phyloP scores from a whole-genome alignment of 805 yeast species.

The Kazachstania africana region DNA sequence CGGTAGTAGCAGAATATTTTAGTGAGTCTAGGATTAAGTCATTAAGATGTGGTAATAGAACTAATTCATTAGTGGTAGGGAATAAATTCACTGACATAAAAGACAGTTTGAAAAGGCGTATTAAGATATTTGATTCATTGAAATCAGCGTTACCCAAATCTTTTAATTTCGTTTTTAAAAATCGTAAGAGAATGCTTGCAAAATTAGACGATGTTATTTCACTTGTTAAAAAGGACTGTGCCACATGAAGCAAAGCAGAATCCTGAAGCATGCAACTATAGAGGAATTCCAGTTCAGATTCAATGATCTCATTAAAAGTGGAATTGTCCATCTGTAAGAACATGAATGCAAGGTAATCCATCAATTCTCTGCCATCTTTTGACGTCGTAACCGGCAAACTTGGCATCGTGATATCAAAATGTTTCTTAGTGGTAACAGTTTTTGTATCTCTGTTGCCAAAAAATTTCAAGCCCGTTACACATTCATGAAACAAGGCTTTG shows the following conservation, averaged over 20 bases:
- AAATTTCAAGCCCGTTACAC: slow-evolving; percentile 66
- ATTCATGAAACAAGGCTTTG: slow-evolving; percentile 69
- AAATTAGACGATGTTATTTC: slow-evolving; percentile 92
- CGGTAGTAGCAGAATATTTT: slow-evolving; percentile 68
- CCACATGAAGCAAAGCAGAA: slow-evolving; percentile 78
- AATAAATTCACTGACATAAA: slow-evolving; percentile 93
- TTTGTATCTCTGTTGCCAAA: slow-evolving; percentile 39
- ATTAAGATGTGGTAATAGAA: slow-evolving; percentile 78
- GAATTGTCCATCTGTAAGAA: slow-evolving; percentile 92
- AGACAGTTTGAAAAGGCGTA: slow-evolving; percentile 79
- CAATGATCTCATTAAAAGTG: slow-evolving; percentile 85
- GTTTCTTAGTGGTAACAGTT: slow-evolving; percentile 16
- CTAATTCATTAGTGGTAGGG: slow-evolving; percentile 78
- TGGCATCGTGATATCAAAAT: slow-evolving; percentile 64
- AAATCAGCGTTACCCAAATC: slow-evolving; percentile 74
- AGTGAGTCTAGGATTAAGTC: slow-evolving; percentile 72
- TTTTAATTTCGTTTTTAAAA: slow-evolving; percentile 58
- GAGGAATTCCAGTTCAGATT: slow-evolving; percentile 63
- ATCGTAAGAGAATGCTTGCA: slow-evolving; percentile 70
- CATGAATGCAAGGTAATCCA: slow-evolving; percentile 91
- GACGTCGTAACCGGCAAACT: slow-evolving; percentile 76
- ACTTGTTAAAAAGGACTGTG: slow-evolving; percentile 87
- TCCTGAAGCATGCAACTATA: slow-evolving; percentile 72
- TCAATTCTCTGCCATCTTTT: slow-evolving; percentile 86
- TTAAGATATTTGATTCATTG: slow-evolving; percentile 66